Evolutionary conservation across 108 stramenopile species (phyloP).

Genomic region (Skeletonema marinoi): DNA sequence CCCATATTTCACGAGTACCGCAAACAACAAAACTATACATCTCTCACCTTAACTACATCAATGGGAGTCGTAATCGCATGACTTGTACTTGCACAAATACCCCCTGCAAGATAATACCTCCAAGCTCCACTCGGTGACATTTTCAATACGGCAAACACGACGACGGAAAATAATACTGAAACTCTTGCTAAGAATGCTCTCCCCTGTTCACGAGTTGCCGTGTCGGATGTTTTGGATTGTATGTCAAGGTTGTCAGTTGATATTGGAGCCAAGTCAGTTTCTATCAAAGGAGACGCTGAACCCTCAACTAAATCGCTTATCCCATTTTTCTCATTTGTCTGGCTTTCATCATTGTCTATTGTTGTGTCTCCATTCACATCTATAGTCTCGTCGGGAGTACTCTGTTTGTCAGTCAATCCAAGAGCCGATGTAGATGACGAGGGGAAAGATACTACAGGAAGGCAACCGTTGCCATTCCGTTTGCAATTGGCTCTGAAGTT

Average conservation of each 20-base stretch:
- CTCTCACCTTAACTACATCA: slow-evolving; percentile 84
- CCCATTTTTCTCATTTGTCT: not conserved
- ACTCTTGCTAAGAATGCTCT: not conserved
- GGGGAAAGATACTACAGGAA: not conserved
- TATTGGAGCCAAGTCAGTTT: not conserved
- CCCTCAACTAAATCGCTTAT: not conserved
- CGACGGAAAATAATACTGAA: not conserved
- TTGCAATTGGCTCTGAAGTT: too few species aligned
- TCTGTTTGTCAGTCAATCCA: not conserved
- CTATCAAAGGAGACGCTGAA: not conserved
- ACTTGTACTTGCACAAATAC: slow-evolving; percentile 74
- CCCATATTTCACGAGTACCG: not conserved
- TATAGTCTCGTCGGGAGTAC: not conserved
- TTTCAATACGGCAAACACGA: not conserved
- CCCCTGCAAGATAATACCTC: slow-evolving; percentile 80
- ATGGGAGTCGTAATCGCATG: slow-evolving; percentile 78
- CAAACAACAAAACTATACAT: not conserved
- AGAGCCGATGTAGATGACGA: not conserved
- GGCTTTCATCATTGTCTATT: not conserved
- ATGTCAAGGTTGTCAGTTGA: not conserved
- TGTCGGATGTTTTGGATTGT: not conserved
- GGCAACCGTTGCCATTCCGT: too few species aligned
- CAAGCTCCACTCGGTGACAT: slow-evolving; percentile 24
- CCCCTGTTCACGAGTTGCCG: not conserved
- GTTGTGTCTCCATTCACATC: not conserved